Base-by-base conservation (phyloP, 208 protist species). In the Lotmaria passim region DNA sequence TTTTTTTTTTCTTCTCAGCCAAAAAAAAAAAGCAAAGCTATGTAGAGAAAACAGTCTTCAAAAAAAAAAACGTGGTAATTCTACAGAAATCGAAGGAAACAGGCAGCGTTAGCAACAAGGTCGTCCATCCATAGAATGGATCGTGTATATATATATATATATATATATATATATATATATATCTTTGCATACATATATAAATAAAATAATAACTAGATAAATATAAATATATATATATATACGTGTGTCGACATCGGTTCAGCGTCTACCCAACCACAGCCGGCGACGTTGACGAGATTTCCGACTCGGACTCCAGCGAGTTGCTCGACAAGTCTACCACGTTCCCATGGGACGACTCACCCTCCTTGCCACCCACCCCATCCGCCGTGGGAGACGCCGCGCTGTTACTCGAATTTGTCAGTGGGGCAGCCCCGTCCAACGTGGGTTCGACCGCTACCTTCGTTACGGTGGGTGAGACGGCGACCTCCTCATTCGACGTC, bases 321-420 rank as follows among this genome's bases (percentile, higher is more conserved):
- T 43, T 63, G 41, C 38, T 51, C 57, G 57, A 39, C 41, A 63
- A 11, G 21, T 38, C 57, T 28, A 51, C 57, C 28, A 28, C 57
- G 26, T 30, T 63, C 19, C 7, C 38, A 7, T 17, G 7, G 23
- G 52, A 15, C 5, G 33, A 38, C 19, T 34, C 41, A 0, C 28
- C 26, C 2, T 30, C 55, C 28, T 38, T 17, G 0, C 36, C 38
- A 5, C 4, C 26, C 2, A 3, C 11, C 50, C 6, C 28, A 6
- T 33, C 28, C 7, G 30, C 12, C n/a, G 3, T 6, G 21, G 28
- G 14, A 10, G 50, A 6, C 4, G 0, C 26, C 7, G 15, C 50
- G 12, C 28, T 28, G 15, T 36, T 56, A 17, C 23, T 15, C 50
- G n/a, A n/a, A n/a, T n/a, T n/a, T n/a, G n/a, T n/a, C n/a, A n/a